phyloP scores from a whole-genome alignment of 2,329 filamentous ascomycete genomes.

The Penicillium aurantiogriseum region DNA sequence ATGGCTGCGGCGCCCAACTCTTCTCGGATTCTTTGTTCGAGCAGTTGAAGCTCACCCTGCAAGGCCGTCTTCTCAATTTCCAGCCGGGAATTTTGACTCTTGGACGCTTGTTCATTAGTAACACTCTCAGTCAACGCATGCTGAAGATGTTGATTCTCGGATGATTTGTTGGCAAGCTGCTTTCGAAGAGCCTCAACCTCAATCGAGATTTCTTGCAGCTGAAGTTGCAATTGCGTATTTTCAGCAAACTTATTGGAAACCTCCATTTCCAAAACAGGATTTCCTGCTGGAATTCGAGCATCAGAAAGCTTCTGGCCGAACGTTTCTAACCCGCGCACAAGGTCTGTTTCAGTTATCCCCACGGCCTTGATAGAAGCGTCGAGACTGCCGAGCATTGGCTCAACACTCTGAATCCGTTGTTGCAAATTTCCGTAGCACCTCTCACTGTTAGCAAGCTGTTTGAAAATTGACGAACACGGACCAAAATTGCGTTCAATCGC shows the following conservation, averaged over 20 bases:
- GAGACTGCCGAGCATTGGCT: constrained; percentile 22
- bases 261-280: constrained; percentile 22
- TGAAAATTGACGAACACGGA: constrained; percentile 17
- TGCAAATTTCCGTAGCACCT: constrained; percentile 20
- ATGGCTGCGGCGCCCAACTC: constrained; percentile 34
- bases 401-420: constrained; percentile 18
- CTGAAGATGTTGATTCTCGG: constrained; percentile 18
- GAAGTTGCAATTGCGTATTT: constrained; percentile 26
- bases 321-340: constrained; percentile 30
- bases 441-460: constrained; percentile 24
- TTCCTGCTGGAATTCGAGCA: constrained; percentile 19
- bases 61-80: constrained; percentile 25
- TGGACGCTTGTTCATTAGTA: constrained; percentile 16
- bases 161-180: constrained; percentile 22
- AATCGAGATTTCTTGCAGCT: constrained; percentile 23
- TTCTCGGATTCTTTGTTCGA: constrained; percentile 30
- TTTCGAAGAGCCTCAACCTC: constrained; percentile 16
- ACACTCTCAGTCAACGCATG: constrained; percentile 21
- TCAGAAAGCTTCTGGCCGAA: constrained; percentile 23
- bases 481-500: constrained; percentile 19
- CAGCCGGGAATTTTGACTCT: constrained; percentile 16
- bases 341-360: constrained; percentile 21
- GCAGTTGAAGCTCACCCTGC: constrained; percentile 18
- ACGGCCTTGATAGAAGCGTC: constrained; percentile 23
- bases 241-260: constrained; percentile 24